Conservation (phyloP, 2,329 filamentous ascomycete genomes). For the Arthroderma sp. region DNA sequence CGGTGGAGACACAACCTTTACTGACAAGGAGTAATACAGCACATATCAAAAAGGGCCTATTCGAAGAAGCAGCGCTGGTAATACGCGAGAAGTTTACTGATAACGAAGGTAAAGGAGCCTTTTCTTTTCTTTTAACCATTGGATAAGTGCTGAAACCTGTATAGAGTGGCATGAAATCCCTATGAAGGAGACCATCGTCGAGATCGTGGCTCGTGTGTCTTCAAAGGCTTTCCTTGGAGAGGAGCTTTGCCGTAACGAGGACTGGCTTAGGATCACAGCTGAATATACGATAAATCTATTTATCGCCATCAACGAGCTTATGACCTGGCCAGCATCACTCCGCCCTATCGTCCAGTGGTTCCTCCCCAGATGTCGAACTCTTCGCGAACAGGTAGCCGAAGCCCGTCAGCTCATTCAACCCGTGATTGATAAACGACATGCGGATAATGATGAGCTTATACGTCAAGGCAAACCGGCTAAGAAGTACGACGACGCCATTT, state of each 20-base stretch:
- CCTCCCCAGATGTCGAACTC: conserved; percentile 9
- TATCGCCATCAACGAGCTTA: conserved; percentile 15
- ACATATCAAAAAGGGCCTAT: conserved; percentile 12
- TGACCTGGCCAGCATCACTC: conserved; percentile 6
- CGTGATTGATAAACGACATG: conserved; percentile 13
- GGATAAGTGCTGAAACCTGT: neutral
- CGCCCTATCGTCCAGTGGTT: conserved; percentile 12
- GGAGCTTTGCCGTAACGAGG: conserved; percentile 14
- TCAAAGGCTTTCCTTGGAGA: conserved; percentile 15
- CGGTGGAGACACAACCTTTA: neutral
- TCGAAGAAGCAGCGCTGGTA: conserved; percentile 6
- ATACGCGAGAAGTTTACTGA: conserved; percentile 13
- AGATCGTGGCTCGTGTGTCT: conserved; percentile 15
- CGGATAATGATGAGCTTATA: conserved; percentile 1
- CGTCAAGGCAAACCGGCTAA: conserved; percentile 10
- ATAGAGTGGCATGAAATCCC: conserved; percentile 16
- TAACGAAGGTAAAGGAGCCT: conserved; percentile 6
- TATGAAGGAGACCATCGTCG: conserved; percentile 11
- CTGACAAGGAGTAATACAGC: conserved; percentile 1
- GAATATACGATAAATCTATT: conserved; percentile 14
- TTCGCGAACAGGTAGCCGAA: conserved; percentile 9
- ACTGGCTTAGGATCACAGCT: conserved; percentile 15
- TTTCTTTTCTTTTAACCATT: neutral
- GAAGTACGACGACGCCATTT: conserved; percentile 16
- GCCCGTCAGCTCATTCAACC: conserved; percentile 15